phyloP scores from a whole-genome alignment of 2,329 filamentous ascomycete species.

The Monilinia polystroma region DNA sequence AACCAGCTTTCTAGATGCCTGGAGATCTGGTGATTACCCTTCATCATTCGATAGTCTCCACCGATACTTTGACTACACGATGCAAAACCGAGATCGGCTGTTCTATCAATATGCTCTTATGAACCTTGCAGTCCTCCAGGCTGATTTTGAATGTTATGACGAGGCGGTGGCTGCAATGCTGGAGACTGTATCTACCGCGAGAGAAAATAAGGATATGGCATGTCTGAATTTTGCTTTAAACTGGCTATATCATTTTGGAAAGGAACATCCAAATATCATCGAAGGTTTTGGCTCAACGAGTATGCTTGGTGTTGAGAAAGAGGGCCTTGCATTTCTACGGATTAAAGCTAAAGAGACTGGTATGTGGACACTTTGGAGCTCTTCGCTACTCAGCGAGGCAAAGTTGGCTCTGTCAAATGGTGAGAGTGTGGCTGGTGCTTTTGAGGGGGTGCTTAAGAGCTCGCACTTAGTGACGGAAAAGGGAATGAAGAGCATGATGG shows the following conservation, averaged over 20 bases:
- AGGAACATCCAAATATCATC: conserved; percentile 75
- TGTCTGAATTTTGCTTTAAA: conserved; percentile 94
- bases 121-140: conserved; percentile 89
- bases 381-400: conserved; percentile 80
- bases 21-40: conserved; percentile 86
- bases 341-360: conserved; percentile 81
- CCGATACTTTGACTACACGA: conserved; percentile 95
- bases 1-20: conserved; percentile 80
- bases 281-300: conserved; percentile 67
- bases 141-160: conserved; percentile 87
- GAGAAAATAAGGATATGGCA: conserved; percentile 87
- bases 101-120: conserved; percentile 95
- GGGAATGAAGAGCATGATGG: conserved; percentile 70
- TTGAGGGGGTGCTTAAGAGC: conserved; percentile 79
- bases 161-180: conserved; percentile 94
- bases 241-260: conserved; percentile 94
- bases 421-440: conserved; percentile 58
- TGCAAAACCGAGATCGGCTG: conserved; percentile 76
- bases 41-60: conserved; percentile 89
- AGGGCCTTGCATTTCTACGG: conserved; percentile 80
- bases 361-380: conserved; percentile 82
- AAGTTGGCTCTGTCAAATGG: conserved; percentile 75
- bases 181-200: conserved; percentile 89
- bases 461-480: conserved; percentile 79
- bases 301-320: conserved; percentile 74